phyloP scores from a whole-genome alignment of 352 stramenopile species.

The Halophytophthora batemanensis region DNA sequence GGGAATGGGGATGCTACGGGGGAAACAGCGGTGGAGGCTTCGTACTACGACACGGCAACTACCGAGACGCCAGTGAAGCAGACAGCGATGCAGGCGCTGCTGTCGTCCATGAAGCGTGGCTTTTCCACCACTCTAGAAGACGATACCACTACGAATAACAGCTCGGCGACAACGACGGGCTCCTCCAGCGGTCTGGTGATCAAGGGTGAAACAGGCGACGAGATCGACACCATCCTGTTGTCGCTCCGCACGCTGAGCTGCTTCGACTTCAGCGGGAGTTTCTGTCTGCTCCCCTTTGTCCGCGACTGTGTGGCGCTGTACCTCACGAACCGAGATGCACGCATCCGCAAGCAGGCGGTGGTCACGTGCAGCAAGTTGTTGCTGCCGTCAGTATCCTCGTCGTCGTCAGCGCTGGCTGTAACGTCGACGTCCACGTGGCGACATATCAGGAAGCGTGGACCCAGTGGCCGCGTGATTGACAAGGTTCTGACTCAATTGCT shows the following conservation, averaged over 20 bases:
- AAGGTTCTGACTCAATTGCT: constrained; percentile 92
- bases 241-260: constrained; percentile 92
- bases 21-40: constrained; percentile 21
- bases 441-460: constrained; percentile 72
- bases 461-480: constrained; percentile 91
- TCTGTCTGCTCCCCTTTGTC: constrained; percentile 95
- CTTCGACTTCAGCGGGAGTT: constrained; percentile 91
- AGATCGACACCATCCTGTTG: constrained; percentile 83
- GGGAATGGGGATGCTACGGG: constrained; percentile 12
- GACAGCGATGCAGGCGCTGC: constrained; percentile 61
- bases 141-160: constrained; percentile 18
- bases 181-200: constrained; percentile 57
- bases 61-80: constrained; percentile 34
- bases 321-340: constrained; percentile 85
- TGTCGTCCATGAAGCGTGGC: constrained; percentile 73
- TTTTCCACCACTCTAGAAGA: constrained; percentile 33
- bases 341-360: constrained; percentile 90
- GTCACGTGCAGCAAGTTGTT: constrained; percentile 80
- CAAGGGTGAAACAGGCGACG: constrained; percentile 74
- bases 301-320: constrained; percentile 93
- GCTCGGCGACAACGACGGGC: constrained; percentile 7
- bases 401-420: constrained; percentile 18
- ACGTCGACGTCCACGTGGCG: constrained; percentile 39
- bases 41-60: constrained; percentile 26
- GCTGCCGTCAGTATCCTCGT: too few species aligned